A percentile compares a stretch with the other conserved stretches of the same genome.
Evolutionary conservation across 192 early-diverging fungal species (phyloP).

Genomic region (Dissophora globulifera): DNA sequence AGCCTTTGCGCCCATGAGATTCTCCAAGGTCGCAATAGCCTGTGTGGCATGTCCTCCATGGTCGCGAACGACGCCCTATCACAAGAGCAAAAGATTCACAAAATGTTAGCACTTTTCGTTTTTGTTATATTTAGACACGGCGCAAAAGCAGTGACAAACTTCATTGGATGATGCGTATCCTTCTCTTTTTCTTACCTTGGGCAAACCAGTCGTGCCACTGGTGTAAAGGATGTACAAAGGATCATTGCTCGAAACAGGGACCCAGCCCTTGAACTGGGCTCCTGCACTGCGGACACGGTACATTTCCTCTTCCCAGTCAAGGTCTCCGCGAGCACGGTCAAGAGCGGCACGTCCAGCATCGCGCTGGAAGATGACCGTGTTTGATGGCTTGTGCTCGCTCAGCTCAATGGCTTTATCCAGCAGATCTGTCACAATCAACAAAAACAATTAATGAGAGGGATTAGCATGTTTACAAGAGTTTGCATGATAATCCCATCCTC

Average conservation of each 20-base stretch:
- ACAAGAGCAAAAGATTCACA: background rate
- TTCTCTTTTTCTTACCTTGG: slow-evolving; percentile 74
- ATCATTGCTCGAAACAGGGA: slow-evolving; percentile 68
- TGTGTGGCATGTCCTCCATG: slow-evolving; percentile 78
- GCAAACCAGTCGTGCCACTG: slow-evolving; percentile 79
- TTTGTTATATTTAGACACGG: too few species aligned
- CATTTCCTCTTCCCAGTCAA: slow-evolving; percentile 64
- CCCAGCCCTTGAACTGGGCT: slow-evolving; percentile 61
- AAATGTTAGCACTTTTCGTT: too few species aligned
- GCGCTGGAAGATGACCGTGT: slow-evolving; percentile 74
- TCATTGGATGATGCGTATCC: too few species aligned
- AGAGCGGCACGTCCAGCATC: slow-evolving; percentile 63
- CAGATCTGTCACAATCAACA: slow-evolving; percentile 59
- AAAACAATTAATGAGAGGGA: too few species aligned
- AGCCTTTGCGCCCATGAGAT: slow-evolving; percentile 75
- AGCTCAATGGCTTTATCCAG: slow-evolving; percentile 76
- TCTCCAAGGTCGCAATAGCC: slow-evolving; percentile 71
- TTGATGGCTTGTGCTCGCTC: slow-evolving; percentile 57
- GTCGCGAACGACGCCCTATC: slow-evolving; percentile 61
- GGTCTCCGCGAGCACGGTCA: slow-evolving; percentile 63
- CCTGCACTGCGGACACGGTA: slow-evolving; percentile 46
- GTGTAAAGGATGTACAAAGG: slow-evolving; percentile 89
- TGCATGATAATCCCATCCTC: too few species aligned
- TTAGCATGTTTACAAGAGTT: too few species aligned
- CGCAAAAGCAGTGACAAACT: too few species aligned